Evolutionary conservation across 345 rosid species (phyloP), one percentile per base, ranked within the genome.

Genomic region (Syzygium aqueum): DNA sequence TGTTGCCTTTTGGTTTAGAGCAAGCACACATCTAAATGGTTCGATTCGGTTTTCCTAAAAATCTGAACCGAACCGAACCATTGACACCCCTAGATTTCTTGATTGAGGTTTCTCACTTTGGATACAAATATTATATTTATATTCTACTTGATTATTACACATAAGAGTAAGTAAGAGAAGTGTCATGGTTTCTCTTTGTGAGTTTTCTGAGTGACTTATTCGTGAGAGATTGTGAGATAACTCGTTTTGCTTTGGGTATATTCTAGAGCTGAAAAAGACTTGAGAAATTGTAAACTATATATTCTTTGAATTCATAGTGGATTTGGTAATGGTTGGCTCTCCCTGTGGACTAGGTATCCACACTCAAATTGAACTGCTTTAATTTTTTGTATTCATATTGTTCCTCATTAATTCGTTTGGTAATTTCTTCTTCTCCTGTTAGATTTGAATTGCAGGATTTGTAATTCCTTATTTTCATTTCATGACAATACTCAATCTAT

Each of bases 281-380:
- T 2, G 23, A 30, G 22, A 16, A 30, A 65, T 16, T 65, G 43
- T 65, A 14, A 30, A 65, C 6, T 65, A 5, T 65, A 30, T 28
- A 28, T 65, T 30, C 16, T 65, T 30, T 15, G 11, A 1, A 30
- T 65, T 65, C 43, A 16, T 16, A 7, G 11, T 4, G 17, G 19
- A 67, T 67, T 67, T 67, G 12, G 22, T 30, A 1, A 33, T 0
- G 2, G 23, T 1, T 1, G 2, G 43, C 0, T 0, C 9, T 8
- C 8, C 5, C 9, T 30, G 11, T 65, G 23, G 3, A 65, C 3
- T 30, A 65, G 11, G 5, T 17, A 63, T 5, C 2, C 0, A 63
- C 1, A 14, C 14, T 63, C 1, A 0, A 61, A 61, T 61, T 1
- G 3, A 59, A 27, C 3, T 7, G 0, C 17, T 11, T 59, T 6